phyloP scores from a whole-genome alignment of 2,329 filamentous ascomycete species.

The Scedosporium aurantiacum region DNA sequence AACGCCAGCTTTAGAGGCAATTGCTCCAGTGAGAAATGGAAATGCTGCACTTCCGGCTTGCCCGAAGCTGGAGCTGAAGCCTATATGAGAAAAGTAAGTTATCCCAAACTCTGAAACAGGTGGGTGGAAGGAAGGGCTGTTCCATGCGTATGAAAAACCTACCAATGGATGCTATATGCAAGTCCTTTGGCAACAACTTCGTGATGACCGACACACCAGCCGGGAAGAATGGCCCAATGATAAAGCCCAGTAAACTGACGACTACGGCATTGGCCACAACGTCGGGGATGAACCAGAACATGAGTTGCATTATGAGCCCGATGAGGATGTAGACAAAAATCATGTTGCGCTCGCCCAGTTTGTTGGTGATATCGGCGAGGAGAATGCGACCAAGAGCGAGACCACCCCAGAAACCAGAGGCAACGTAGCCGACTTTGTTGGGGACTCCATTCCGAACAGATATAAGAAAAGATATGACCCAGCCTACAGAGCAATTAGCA shows the following conservation, averaged over 20 bases:
- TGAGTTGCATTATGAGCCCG: conserved; percentile 54
- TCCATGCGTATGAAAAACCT: conserved; percentile 41
- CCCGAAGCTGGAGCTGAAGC: conserved; percentile 44
- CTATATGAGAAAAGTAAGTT: neutral
- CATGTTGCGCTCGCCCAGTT: conserved; percentile 59
- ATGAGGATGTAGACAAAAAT: conserved; percentile 55
- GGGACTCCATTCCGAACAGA: conserved; percentile 59
- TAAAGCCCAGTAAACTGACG: conserved; percentile 40
- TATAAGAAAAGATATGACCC: conserved; percentile 80
- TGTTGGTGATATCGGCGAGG: conserved; percentile 54
- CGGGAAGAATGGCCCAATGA: conserved; percentile 47
- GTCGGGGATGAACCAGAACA: conserved; percentile 70
- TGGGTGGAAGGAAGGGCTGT: conserved; percentile 16
- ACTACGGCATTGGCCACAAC: conserved; percentile 44
- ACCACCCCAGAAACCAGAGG: conserved; percentile 59
- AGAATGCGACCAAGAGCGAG: conserved; percentile 68
- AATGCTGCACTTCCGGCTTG: conserved; percentile 45
- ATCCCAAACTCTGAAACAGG: conserved; percentile 15
- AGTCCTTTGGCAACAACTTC: conserved; percentile 32
- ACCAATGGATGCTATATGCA: conserved; percentile 29
- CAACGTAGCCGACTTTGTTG: conserved; percentile 66
- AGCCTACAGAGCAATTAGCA: conserved; percentile 48
- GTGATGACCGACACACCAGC: conserved; percentile 43
- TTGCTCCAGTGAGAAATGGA: conserved; percentile 41
- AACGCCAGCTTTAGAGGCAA: conserved; percentile 34